phyloP scores from a whole-genome alignment of 768 basidiomycete species.

The Leccinellum albellum region DNA sequence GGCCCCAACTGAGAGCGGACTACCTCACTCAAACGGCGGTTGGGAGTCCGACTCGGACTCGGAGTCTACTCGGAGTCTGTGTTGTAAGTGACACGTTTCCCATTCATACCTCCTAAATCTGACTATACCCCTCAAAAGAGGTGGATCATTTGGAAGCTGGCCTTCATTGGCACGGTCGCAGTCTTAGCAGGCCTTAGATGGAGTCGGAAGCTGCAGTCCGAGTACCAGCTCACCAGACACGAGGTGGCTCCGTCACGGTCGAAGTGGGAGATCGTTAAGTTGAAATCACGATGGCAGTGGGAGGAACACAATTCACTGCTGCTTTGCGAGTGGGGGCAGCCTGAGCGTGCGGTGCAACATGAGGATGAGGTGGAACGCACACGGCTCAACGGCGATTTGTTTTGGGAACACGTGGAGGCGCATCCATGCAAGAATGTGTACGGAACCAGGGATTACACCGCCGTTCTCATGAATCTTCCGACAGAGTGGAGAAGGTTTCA shows the following conservation, averaged over 20 bases:
- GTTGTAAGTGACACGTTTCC: neutral
- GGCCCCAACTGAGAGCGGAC: neutral
- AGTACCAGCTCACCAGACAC: neutral
- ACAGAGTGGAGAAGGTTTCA: constrained; percentile 9
- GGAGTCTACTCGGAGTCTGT: neutral
- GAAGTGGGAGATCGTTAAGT: neutral
- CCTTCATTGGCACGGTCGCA: too few species aligned
- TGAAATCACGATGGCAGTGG: neutral
- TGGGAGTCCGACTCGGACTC: neutral
- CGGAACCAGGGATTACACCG: constrained; percentile 28
- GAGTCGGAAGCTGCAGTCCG: neutral
- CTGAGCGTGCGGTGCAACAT: constrained; percentile 10
- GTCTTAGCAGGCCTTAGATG: neutral
- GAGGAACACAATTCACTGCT: neutral
- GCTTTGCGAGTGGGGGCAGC: constrained; percentile 1
- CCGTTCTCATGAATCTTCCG: constrained; percentile 28
- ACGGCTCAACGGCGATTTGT: constrained; percentile 19
- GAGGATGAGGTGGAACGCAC: constrained; percentile 26
- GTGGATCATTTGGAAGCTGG: neutral
- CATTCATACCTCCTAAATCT: neutral
- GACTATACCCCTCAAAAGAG: neutral
- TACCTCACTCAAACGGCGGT: neutral
- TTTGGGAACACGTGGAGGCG: constrained; percentile 16
- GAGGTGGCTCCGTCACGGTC: neutral
- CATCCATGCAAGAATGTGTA: constrained; percentile 22